A percentile compares a stretch with the other conserved stretches of the same genome.
These are phyloP conservation scores for Fusarium coffeatum DNA, from an alignment of 2,329 filamentous ascomycete genomes.

Conservation along the genomic window DNA sequence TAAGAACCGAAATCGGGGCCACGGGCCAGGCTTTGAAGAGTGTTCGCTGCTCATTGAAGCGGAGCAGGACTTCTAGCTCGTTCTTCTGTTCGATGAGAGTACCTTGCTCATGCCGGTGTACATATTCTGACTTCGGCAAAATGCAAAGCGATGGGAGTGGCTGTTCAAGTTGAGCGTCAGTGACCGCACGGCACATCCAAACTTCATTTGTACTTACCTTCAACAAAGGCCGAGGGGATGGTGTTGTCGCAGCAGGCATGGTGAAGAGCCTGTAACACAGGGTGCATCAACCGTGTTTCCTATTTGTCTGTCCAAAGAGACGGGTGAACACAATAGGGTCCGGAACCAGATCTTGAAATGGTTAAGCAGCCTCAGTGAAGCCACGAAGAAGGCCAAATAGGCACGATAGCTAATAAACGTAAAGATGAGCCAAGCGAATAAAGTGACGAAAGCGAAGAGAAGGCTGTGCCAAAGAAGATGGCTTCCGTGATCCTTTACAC, in stretches of 20 bases:
- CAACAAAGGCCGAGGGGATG: background rate
- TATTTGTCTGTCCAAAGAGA: background rate
- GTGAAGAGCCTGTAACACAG: background rate
- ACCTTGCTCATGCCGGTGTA: slow-evolving; percentile 47
- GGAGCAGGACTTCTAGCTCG: slow-evolving; percentile 43
- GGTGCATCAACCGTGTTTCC: background rate
- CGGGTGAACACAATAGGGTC: background rate
- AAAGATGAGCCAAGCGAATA: background rate
- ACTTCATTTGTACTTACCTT: slow-evolving; percentile 13
- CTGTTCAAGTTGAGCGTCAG: slow-evolving; percentile 17
- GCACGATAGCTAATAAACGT: background rate
- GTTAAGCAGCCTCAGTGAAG: background rate
- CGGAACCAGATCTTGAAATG: background rate
- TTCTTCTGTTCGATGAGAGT: slow-evolving; percentile 52
- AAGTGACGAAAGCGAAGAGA: background rate
- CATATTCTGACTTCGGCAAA: slow-evolving; percentile 45
- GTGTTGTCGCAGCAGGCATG: slow-evolving; percentile 1
- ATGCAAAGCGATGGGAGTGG: slow-evolving; percentile 27
- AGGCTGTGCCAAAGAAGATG: background rate
- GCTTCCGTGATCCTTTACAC: background rate
- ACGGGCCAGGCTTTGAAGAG: slow-evolving; percentile 47
- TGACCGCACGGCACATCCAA: background rate
- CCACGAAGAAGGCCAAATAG: background rate
- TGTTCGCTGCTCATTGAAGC: slow-evolving; percentile 42
- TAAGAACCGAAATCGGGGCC: slow-evolving; percentile 47